Evolutionary conservation across 768 basidiomycete species (phyloP).

Genomic region (Albatrellus ellisii): DNA sequence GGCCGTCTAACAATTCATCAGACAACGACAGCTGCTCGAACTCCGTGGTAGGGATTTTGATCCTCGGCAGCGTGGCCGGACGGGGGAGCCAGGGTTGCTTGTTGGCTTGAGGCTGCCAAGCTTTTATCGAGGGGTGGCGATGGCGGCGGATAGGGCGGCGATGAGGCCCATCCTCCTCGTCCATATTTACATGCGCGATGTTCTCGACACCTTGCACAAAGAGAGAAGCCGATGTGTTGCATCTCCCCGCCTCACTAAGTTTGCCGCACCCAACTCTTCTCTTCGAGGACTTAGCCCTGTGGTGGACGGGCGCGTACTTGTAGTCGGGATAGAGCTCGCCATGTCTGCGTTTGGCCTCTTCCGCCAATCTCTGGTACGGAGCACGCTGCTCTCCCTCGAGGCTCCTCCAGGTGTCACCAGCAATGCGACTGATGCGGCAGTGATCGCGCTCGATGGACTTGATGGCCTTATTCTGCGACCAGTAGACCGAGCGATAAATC

Average conservation of each 20-base stretch:
- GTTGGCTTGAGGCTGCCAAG: too few relatives aligned
- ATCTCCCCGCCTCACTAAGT: slow-evolving; percentile 25
- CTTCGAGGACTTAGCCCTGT: slow-evolving; percentile 21
- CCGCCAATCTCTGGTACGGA: slow-evolving; percentile 34
- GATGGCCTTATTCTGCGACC: slow-evolving; percentile 31
- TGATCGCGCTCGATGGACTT: slow-evolving; percentile 47
- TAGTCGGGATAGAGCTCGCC: slow-evolving; percentile 42
- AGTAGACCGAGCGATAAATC: slow-evolving; percentile 60
- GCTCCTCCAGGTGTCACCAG: slow-evolving; percentile 55
- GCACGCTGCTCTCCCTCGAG: slow-evolving; percentile 33
- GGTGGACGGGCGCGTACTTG: slow-evolving; percentile 41
- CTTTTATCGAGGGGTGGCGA: too few relatives aligned
- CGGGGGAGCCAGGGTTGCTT: too few relatives aligned
- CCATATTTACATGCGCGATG: slow-evolving; percentile 16
- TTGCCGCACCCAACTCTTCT: slow-evolving; percentile 19
- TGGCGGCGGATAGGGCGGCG: too few relatives aligned
- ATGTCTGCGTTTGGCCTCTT: slow-evolving; percentile 33
- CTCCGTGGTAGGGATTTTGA: too few relatives aligned
- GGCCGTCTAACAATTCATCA: too few relatives aligned
- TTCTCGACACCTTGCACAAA: slow-evolving; percentile 23
- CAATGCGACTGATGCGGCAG: slow-evolving; percentile 59
- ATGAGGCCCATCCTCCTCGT: background rate
- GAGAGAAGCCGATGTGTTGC: slow-evolving; percentile 24
- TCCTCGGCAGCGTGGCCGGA: too few relatives aligned
- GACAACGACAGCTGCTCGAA: too few relatives aligned